Conservation (phyloP, 2,329 filamentous ascomycete species). For the Mycosphaerella arachidis region DNA sequence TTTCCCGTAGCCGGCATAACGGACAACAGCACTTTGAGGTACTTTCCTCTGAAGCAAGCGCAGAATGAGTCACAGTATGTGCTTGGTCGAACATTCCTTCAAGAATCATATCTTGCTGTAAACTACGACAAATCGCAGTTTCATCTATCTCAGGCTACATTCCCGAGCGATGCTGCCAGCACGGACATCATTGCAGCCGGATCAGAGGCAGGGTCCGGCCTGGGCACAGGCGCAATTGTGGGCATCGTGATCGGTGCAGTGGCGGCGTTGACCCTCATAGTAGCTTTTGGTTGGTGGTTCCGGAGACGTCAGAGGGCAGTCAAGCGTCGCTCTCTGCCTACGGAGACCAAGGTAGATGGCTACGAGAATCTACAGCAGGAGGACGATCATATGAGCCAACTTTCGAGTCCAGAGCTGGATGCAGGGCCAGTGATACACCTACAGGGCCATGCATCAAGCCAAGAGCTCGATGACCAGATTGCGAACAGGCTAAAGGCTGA, state of each 20-base stretch:
- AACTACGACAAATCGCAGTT: conserved; percentile 14
- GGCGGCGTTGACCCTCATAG: background rate
- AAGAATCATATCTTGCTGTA: conserved; percentile 24
- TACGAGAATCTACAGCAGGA: too few species aligned
- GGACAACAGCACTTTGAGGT: conserved; percentile 6
- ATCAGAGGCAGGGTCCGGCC: background rate
- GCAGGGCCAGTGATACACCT: too few species aligned
- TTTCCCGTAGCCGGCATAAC: conserved; percentile 11
- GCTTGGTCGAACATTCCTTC: conserved; percentile 28
- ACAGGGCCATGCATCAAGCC: background rate
- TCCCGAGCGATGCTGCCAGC: background rate
- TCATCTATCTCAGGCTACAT: conserved; percentile 8
- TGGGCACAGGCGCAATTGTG: background rate
- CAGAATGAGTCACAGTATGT: conserved; percentile 25
- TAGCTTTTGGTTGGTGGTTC: too few species aligned
- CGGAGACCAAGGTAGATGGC: too few species aligned
- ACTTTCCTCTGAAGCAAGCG: conserved; percentile 27
- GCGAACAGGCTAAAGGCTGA: background rate
- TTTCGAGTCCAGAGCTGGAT: too few species aligned
- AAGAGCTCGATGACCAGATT: background rate
- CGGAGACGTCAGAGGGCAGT: too few species aligned
- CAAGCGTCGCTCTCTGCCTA: too few species aligned
- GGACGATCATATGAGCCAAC: too few species aligned
- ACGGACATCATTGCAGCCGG: background rate
- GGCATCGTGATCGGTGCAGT: background rate